Conservation (phyloP, 805 yeast genomes). For the Cyberlindnera mrakii region DNA sequence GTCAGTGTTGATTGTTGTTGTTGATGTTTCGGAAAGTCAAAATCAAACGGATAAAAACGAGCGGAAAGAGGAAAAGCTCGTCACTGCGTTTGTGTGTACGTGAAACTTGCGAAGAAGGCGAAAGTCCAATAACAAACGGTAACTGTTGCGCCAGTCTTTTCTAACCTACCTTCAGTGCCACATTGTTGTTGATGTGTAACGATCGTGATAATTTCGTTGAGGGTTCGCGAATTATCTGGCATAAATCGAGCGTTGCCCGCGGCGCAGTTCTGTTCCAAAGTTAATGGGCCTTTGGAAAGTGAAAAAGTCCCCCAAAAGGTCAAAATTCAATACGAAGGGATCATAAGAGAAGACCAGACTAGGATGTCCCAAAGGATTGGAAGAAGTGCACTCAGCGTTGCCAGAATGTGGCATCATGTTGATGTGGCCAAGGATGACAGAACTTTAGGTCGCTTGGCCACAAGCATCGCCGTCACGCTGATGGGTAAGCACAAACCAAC, state of each 20-base stretch:
- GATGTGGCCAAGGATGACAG: slow-evolving; percentile 81
- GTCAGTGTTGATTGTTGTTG: background rate
- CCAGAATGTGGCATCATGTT: slow-evolving; percentile 93
- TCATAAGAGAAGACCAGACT: background rate
- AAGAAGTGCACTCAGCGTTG: slow-evolving; percentile 63
- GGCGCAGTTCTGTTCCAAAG: background rate
- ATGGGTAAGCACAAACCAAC: slow-evolving; percentile 98
- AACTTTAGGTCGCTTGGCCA: slow-evolving; percentile 87
- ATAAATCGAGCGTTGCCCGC: too few relatives aligned
- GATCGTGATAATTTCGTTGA: too few relatives aligned
- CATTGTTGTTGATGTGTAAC: too few relatives aligned
- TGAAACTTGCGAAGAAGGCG: too few relatives aligned
- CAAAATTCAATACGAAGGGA: background rate
- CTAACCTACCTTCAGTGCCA: too few relatives aligned
- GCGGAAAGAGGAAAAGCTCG: background rate
- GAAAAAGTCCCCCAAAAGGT: background rate
- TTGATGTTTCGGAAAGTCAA: background rate
- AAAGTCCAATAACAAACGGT: too few relatives aligned
- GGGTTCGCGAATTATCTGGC: too few relatives aligned
- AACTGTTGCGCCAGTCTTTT: too few relatives aligned
- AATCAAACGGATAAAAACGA: background rate
- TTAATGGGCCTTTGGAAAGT: background rate
- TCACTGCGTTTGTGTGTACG: background rate
- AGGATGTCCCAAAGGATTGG: slow-evolving; percentile 25
- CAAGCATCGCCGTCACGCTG: slow-evolving; percentile 77